A percentile compares a stretch with the other conserved stretches of the same genome.
phyloP scores from a whole-genome alignment of 768 basidiomycete genomes.

The Naganishia vishniacii region DNA sequence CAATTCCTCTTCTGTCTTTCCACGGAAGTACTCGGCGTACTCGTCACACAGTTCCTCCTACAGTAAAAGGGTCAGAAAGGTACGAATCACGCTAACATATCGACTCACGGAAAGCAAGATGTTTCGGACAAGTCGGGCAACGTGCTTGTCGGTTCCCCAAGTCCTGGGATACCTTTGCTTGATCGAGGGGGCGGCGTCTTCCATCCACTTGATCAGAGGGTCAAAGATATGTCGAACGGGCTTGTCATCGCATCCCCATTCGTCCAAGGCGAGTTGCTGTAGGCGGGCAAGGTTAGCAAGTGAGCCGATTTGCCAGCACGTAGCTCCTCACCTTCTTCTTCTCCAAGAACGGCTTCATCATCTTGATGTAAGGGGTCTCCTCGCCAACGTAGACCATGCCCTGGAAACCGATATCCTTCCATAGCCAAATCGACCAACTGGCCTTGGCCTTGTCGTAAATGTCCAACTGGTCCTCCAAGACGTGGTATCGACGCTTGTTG shows the following conservation, averaged over 20 bases:
- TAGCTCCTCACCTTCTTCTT: constrained; percentile 59
- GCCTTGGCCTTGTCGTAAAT: constrained; percentile 61
- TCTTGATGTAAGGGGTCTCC: constrained; percentile 65
- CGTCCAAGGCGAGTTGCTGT: constrained; percentile 62
- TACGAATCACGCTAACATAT: constrained; percentile 34
- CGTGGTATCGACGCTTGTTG: constrained; percentile 62
- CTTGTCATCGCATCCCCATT: constrained; percentile 68
- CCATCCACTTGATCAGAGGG: constrained; percentile 58
- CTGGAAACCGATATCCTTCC: constrained; percentile 62
- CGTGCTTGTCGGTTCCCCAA: constrained; percentile 43
- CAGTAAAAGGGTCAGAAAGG: not conserved
- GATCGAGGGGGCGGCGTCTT: constrained; percentile 51
- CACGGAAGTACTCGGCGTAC: constrained; percentile 50
- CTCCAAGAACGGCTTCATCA: constrained; percentile 63
- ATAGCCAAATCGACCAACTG: constrained; percentile 76
- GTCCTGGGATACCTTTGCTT: constrained; percentile 52
- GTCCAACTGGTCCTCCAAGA: constrained; percentile 66
- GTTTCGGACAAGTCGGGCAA: constrained; percentile 57
- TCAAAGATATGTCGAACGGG: constrained; percentile 59
- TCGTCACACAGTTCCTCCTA: constrained; percentile 43
- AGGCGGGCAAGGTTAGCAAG: not conserved
- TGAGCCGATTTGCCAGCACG: not conserved
- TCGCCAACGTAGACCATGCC: constrained; percentile 72
- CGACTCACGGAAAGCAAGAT: constrained; percentile 66
- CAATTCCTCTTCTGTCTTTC: constrained; percentile 54